phyloP scores from a whole-genome alignment of 2,329 filamentous ascomycete species.

The Dactylellina cionopaga region DNA sequence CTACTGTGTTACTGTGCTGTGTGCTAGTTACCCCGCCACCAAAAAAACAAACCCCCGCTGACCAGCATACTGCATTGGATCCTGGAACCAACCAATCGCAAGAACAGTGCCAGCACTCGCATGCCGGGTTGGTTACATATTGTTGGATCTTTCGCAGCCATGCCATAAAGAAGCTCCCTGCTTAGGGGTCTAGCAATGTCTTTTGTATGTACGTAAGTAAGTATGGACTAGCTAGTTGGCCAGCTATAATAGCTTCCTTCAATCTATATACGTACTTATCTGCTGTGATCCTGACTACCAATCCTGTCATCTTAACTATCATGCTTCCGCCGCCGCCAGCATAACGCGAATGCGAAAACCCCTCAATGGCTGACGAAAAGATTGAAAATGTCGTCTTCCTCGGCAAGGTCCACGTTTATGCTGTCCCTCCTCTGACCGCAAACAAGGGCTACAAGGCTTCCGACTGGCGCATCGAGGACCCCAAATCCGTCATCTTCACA shows the following conservation, averaged over 20 bases:
- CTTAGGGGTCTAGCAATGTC: not conserved
- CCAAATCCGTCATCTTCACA: constrained; percentile 79
- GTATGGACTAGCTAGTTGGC: too few relatives aligned
- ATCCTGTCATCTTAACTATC: too few relatives aligned
- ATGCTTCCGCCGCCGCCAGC: constrained; percentile 19
- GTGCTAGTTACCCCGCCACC: constrained; percentile 31
- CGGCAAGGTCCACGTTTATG: constrained; percentile 83
- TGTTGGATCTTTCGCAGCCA: constrained; percentile 41
- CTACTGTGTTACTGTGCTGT: not conserved
- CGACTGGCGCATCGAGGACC: constrained; percentile 77
- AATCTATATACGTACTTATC: constrained; percentile 13
- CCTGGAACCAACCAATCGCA: constrained; percentile 39
- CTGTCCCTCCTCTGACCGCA: constrained; percentile 80
- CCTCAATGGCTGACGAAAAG: constrained; percentile 69
- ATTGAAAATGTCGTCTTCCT: constrained; percentile 88
- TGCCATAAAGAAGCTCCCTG: constrained; percentile 25
- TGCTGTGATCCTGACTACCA: too few relatives aligned
- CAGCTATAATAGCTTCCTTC: constrained; percentile 37
- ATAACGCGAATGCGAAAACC: constrained; percentile 39
- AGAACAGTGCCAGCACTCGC: constrained; percentile 48
- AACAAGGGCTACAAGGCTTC: constrained; percentile 82
- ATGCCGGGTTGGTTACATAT: constrained; percentile 44
- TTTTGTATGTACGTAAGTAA: too few relatives aligned
- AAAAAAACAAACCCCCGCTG: constrained; percentile 24
- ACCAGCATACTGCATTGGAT: constrained; percentile 7